Evolutionary conservation across 257 asterid species (phyloP).

Genomic region (Forsythia suspensa): DNA sequence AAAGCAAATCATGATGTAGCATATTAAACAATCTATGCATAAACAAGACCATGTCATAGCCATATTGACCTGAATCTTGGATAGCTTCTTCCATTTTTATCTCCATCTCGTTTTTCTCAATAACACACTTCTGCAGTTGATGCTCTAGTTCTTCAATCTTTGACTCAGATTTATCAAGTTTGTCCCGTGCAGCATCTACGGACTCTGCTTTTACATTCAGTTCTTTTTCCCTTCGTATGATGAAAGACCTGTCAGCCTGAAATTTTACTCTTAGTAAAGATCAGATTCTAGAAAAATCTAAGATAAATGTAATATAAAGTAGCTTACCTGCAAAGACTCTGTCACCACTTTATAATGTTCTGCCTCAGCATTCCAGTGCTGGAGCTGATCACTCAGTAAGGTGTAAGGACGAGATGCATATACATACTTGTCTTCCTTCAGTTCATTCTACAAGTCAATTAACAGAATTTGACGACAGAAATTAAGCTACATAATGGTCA

Average conservation of each 20-base stretch:
- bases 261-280: conserved; percentile 37
- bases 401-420: conserved; percentile 77
- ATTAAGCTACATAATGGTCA: not conserved
- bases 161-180: conserved; percentile 57
- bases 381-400: conserved; percentile 80
- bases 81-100: conserved; percentile 83
- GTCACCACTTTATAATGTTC: conserved; percentile 65
- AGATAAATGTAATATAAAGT: conserved; percentile 20
- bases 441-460: conserved; percentile 53
- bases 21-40: conserved; percentile 3
- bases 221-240: conserved; percentile 81
- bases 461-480: not conserved
- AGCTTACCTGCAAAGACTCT: conserved; percentile 81
- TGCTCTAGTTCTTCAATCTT: conserved; percentile 73
- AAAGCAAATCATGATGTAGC: conserved; percentile 29
- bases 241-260: conserved; percentile 87
- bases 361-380: conserved; percentile 86
- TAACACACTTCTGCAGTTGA: conserved; percentile 58
- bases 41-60: conserved; percentile 23
- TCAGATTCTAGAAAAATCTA: conserved; percentile 15
- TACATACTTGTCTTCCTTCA: conserved; percentile 74
- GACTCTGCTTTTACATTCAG: conserved; percentile 61
- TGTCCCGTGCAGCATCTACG: conserved; percentile 61
- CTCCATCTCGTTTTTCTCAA: conserved; percentile 80
- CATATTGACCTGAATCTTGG: conserved; percentile 79